A percentile compares a stretch with the other conserved stretches of the same genome.
These are phyloP conservation scores for Leishmania amazonensis DNA, from an alignment of 208 protist genomes.

Conservation along the genomic window DNA sequence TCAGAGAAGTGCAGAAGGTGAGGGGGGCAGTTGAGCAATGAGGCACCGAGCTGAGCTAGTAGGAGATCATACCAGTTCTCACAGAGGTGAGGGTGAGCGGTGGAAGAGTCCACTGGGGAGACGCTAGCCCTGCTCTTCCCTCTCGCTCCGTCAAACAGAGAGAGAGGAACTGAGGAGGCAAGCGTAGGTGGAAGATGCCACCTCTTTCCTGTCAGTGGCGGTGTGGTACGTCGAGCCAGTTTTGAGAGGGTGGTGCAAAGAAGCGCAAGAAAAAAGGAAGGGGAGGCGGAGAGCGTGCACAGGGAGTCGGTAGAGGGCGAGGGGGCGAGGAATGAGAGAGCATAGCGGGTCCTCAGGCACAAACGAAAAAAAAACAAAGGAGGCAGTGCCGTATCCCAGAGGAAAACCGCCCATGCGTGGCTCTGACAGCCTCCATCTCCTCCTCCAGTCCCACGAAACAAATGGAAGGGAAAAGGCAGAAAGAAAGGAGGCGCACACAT, in stretches of 20 bases:
- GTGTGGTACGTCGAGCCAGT: not conserved
- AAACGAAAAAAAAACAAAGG: slow-evolving; percentile 1
- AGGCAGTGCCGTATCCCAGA: not conserved
- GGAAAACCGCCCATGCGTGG: not conserved
- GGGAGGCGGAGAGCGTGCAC: not conserved
- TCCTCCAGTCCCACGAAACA: not conserved
- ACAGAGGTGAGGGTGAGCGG: not conserved
- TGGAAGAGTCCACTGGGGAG: not conserved
- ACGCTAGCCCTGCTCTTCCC: slow-evolving; percentile 1
- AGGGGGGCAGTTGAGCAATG: not conserved
- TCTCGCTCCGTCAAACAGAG: not conserved
- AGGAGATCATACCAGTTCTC: not conserved
- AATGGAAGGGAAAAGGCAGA: not conserved
- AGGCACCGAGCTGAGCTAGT: not conserved
- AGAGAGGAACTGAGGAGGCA: not conserved
- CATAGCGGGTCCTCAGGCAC: not conserved
- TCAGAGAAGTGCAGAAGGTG: not conserved
- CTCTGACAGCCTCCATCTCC: not conserved
- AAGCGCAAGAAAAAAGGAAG: not conserved
- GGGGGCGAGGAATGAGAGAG: not conserved
- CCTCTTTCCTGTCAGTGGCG: slow-evolving; percentile 4
- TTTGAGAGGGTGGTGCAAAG: not conserved
- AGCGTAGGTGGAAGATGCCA: not conserved
- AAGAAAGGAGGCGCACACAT: not conserved
- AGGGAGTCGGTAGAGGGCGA: not conserved